Evolutionary conservation across 2,329 filamentous ascomycete genomes (phyloP).

Genomic region (Penicillium decumbens): DNA sequence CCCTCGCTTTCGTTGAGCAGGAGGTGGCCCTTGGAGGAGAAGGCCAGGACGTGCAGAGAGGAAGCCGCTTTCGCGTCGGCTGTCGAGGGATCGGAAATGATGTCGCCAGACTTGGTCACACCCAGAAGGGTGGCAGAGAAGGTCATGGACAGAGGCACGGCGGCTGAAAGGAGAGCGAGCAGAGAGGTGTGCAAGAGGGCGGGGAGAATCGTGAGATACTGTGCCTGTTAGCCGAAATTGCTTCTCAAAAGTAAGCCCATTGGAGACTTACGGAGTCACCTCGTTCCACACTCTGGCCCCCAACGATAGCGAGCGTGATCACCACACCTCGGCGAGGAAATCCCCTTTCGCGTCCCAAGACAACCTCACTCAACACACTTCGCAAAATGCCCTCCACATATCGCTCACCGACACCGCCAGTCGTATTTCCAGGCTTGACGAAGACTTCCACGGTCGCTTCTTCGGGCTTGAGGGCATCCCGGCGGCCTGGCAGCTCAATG

Average conservation of each 20-base stretch:
- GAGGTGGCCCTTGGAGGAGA: conserved; percentile 68
- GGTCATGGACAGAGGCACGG: conserved; percentile 72
- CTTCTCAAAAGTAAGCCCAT: conserved; percentile 4
- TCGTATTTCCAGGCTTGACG: conserved; percentile 76
- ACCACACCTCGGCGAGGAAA: conserved; percentile 43
- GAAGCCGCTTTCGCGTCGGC: conserved; percentile 58
- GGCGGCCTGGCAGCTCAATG: conserved; percentile 72
- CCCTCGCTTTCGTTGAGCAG: conserved; percentile 80
- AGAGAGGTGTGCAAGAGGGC: conserved; percentile 75
- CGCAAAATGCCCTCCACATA: conserved; percentile 64
- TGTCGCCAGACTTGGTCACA: conserved; percentile 43
- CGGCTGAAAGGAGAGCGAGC: conserved; percentile 73
- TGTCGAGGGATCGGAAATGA: conserved; percentile 59
- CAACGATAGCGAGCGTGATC: conserved; percentile 41
- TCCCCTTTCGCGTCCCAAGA: conserved; percentile 42
- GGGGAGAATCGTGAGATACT: conserved; percentile 77
- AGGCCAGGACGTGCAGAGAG: conserved; percentile 79
- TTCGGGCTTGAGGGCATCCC: conserved; percentile 79
- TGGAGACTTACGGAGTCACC: conserved; percentile 36
- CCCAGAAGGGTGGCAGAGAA: conserved; percentile 63
- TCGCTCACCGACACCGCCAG: conserved; percentile 76
- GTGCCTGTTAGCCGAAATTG: not conserved
- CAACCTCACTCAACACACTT: conserved; percentile 34
- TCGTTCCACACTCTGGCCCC: conserved; percentile 32
- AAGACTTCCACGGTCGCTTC: conserved; percentile 88